Evolutionary conservation across 2,329 filamentous ascomycete species (phyloP), one percentile per base, ranked within the genome.

Genomic region (Allantophomopsis lycopodina): DNA sequence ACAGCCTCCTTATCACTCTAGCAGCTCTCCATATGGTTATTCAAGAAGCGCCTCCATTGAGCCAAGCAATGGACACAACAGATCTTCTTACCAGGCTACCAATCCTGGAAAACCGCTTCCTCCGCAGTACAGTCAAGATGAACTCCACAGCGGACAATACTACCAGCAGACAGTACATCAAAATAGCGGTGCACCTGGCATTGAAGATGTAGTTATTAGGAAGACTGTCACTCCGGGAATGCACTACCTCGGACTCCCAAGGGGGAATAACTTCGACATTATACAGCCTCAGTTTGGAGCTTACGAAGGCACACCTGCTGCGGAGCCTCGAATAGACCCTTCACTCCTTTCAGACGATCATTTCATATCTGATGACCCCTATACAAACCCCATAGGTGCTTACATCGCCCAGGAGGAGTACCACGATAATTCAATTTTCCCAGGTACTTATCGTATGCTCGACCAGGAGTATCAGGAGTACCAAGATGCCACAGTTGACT

Each of bases 101-200:
- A 70, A 73, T 48, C 68, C 71, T 32, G 65, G 67, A 17, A 60
- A 62, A 40, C 60, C 63, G 4, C 50, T 66, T 39, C 65, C 68
- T 15, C 54, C 60, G 42, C 61, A 62, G 23, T 64, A 69, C 47
- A 58, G 58, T 14, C 57, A 62, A 32, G 55, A 55, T 14, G 61
- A 65, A 31, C 43, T 55, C 33, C 48, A 61, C 37, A 61, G 62
- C 40, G 61, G 63, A 23, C 65, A 70, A 35, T 73, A 71, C 50
- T 68, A 69, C 46, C 66, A 72, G 41, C 53, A 54, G 39, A 47
- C 45, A 14, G 47, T 53, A 7, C 47, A 48, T 14, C 42, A 32
- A 13, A 48, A 54, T 37, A 41, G 40, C 15, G 42, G 37, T n/a
- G 42, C 46, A 13, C 17, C 36, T 1, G 44, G 44, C 14, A 44